These are phyloP conservation scores for Magnaporthales sp. DNA, from an alignment of 2,329 filamentous ascomycete species.

Conservation along the genomic window DNA sequence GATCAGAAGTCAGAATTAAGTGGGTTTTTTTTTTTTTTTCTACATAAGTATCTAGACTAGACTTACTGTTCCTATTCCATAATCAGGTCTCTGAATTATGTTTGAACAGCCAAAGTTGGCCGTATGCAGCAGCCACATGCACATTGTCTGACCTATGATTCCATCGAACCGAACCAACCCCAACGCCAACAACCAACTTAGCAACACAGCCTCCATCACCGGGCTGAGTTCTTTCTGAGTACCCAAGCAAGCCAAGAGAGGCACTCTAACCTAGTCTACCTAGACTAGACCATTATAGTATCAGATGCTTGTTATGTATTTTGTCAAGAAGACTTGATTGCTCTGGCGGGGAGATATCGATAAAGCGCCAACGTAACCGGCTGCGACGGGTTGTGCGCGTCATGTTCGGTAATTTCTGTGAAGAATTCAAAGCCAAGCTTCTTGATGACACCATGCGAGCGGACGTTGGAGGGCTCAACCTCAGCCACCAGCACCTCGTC, in stretches of 20 bases:
- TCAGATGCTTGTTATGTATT: neutral
- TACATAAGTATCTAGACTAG: neutral
- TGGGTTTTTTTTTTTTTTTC: neutral
- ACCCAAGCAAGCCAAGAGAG: neutral
- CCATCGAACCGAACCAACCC: neutral
- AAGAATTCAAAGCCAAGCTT: conserved; percentile 46
- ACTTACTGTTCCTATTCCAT: neutral
- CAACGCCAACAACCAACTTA: neutral
- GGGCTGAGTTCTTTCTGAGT: neutral
- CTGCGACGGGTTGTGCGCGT: conserved; percentile 14
- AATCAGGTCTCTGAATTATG: neutral
- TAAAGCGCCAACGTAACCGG: conserved; percentile 14
- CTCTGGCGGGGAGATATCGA: conserved; percentile 12
- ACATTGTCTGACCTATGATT: neutral
- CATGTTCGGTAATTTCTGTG: conserved; percentile 27
- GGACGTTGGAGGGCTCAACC: conserved; percentile 37
- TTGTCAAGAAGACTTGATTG: neutral
- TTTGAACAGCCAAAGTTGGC: neutral
- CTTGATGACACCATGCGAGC: conserved; percentile 45
- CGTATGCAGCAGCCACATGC: neutral
- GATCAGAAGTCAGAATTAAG: neutral
- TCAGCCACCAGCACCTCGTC: conserved; percentile 36
- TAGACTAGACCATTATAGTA: neutral
- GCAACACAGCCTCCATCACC: neutral
- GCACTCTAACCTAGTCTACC: neutral